Evolutionary conservation across 805 yeast species (phyloP).

Genomic region (Zygoascus tannicola): DNA sequence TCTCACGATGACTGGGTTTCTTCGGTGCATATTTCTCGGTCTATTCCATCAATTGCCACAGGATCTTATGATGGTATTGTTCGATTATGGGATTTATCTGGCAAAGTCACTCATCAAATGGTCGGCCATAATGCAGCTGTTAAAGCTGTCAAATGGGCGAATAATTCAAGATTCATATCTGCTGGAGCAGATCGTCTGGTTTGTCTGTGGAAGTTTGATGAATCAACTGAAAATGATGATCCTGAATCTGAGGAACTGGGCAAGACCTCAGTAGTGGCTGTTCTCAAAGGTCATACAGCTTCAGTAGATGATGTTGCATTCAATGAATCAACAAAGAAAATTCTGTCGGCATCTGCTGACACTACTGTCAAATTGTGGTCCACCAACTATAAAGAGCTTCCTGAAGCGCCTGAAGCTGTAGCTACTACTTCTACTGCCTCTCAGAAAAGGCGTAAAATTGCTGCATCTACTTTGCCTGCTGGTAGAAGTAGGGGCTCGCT

Average conservation of each 20-base stretch:
- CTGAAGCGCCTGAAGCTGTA: conserved; percentile 34
- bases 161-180: conserved; percentile 65
- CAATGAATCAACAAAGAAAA: conserved; percentile 43
- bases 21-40: conserved; percentile 48
- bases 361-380: conserved; percentile 81
- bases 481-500: conserved; percentile 77
- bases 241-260: conserved; percentile 27
- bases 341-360: conserved; percentile 82
- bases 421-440: conserved; percentile 55
- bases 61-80: conserved; percentile 96
- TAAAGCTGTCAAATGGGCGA: conserved; percentile 70
- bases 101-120: conserved; percentile 68
- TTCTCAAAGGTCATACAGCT: conserved; percentile 82
- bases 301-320: conserved; percentile 73
- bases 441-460: conserved; percentile 79
- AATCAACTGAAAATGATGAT: conserved; percentile 38
- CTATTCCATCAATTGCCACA: conserved; percentile 52
- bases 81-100: conserved; percentile 76
- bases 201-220: conserved; percentile 70
- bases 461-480: conserved; percentile 57
- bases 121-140: conserved; percentile 86
- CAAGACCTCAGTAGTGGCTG: conserved; percentile 56
- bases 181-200: conserved; percentile 85
- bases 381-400: conserved; percentile 75
- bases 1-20: conserved; percentile 95